Conservation (phyloP, 2,329 filamentous ascomycete genomes). For the Coleophoma eucalyptorum region DNA sequence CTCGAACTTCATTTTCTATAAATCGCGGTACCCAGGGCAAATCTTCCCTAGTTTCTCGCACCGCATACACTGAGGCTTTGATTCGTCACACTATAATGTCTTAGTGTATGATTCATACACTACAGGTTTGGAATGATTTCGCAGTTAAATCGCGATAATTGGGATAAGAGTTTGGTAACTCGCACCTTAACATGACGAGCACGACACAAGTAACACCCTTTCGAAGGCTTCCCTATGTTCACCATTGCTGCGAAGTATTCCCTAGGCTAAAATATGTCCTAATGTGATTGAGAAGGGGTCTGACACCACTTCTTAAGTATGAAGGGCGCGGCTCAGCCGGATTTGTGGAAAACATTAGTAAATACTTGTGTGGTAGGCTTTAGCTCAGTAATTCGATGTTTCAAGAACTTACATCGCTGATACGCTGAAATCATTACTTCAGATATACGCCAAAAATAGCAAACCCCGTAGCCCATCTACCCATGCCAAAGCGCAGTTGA, state of each 20-base stretch:
- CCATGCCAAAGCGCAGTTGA: too few species aligned
- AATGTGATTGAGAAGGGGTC: too few species aligned
- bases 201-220: conserved; percentile 69
- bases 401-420: too few species aligned
- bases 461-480: too few species aligned
- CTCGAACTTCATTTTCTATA: conserved; percentile 59
- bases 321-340: too few species aligned
- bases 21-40: conserved; percentile 63
- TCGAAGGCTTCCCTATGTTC: conserved; percentile 59
- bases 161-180: neutral
- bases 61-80: conserved; percentile 59
- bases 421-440: too few species aligned
- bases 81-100: conserved; percentile 52
- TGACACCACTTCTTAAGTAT: too few species aligned
- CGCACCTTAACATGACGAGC: conserved; percentile 67
- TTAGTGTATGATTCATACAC: conserved; percentile 24
- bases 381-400: too few species aligned
- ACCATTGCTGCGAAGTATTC: conserved; percentile 41
- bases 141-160: neutral
- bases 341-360: too few species aligned
- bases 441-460: too few species aligned
- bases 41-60: conserved; percentile 57
- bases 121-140: neutral
- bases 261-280: too few species aligned
- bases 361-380: too few species aligned